A percentile compares a stretch with the other conserved stretches of the same genome.
These are phyloP conservation scores for Fraxinus ornus DNA, from an alignment of 305 asterid genomes.

Conservation along the genomic window DNA sequence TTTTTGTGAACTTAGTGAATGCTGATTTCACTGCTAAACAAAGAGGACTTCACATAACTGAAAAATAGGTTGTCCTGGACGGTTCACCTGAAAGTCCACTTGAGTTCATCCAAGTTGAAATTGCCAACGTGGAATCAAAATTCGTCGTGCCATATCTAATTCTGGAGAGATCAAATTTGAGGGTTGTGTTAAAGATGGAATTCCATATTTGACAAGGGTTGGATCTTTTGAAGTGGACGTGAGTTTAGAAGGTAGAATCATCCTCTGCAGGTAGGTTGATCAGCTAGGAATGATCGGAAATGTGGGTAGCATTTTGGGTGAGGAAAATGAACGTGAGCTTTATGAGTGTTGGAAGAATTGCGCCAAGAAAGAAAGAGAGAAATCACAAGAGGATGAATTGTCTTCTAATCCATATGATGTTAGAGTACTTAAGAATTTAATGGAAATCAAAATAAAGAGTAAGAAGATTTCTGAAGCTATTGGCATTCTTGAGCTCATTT, in stretches of 20 bases:
- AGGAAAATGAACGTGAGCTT: constrained; percentile 90
- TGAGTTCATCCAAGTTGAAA: constrained; percentile 71
- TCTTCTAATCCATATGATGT: no score
- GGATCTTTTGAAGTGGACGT: constrained; percentile 91
- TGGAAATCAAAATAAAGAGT: no score
- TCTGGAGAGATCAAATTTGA: constrained; percentile 78
- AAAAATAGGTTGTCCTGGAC: constrained; percentile 60
- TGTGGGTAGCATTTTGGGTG: constrained; percentile 78
- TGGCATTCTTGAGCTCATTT: no score
- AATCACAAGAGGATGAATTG: no score
- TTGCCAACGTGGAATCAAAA: constrained; percentile 75
- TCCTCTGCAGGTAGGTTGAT: constrained; percentile 91
- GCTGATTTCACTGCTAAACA: constrained; percentile 95
- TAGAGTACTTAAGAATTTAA: no score
- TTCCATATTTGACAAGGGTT: constrained; percentile 79
- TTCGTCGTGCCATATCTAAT: constrained; percentile 79
- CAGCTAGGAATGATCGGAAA: constrained; percentile 96
- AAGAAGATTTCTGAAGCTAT: no score
- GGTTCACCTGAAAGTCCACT: constrained; percentile 90
- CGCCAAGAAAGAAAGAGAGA: constrained; percentile 82
- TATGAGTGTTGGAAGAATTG: constrained; percentile 89
- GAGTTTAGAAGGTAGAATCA: constrained; percentile 89
- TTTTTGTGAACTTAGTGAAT: constrained; percentile 72
- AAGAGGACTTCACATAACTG: constrained; percentile 72
- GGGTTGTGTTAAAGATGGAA: constrained; percentile 80